Percentiles rank a stretch among this genome's conserved stretches.
These are phyloP conservation scores for Aureobasidium pullulans DNA, from an alignment of 2,329 filamentous ascomycete genomes.

Conservation along the genomic window DNA sequence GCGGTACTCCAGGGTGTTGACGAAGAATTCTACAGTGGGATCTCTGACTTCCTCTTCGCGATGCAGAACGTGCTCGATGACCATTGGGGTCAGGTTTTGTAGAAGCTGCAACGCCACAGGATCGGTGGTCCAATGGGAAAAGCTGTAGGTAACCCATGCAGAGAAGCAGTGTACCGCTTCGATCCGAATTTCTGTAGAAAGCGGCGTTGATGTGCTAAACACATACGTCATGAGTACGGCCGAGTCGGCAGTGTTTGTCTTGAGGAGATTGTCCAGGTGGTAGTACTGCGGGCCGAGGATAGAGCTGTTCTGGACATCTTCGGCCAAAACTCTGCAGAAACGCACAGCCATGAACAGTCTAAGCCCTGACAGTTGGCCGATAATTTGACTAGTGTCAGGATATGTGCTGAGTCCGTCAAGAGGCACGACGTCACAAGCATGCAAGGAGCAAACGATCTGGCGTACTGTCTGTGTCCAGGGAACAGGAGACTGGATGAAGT, in stretches of 20 bases:
- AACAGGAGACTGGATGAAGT: conserved; percentile 63
- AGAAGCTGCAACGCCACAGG: conserved; percentile 53
- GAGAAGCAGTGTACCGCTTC: conserved; percentile 29
- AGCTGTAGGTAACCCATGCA: conserved; percentile 67
- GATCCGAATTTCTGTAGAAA: conserved; percentile 13
- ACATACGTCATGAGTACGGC: background rate
- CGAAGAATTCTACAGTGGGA: conserved; percentile 55
- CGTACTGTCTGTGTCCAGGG: conserved; percentile 60
- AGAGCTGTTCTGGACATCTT: conserved; percentile 5
- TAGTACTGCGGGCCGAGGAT: conserved; percentile 3
- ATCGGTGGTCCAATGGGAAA: conserved; percentile 53
- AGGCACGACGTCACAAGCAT: background rate
- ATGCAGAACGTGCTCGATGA: conserved; percentile 54
- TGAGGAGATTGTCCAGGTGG: conserved; percentile 4
- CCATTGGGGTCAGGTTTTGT: conserved; percentile 51
- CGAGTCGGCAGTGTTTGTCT: conserved; percentile 6
- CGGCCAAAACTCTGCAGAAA: conserved; percentile 8
- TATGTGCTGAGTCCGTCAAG: conserved; percentile 15
- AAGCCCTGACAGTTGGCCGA: background rate
- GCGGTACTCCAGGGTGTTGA: conserved; percentile 58
- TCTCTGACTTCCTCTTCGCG: conserved; percentile 53
- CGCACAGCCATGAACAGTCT: conserved; percentile 4
- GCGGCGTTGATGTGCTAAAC: background rate
- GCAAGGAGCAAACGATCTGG: conserved; percentile 43
- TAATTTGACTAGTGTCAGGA: background rate